phyloP scores from a whole-genome alignment of 495 filamentous ascomycete genomes.

The Penicillium waksmanii region DNA sequence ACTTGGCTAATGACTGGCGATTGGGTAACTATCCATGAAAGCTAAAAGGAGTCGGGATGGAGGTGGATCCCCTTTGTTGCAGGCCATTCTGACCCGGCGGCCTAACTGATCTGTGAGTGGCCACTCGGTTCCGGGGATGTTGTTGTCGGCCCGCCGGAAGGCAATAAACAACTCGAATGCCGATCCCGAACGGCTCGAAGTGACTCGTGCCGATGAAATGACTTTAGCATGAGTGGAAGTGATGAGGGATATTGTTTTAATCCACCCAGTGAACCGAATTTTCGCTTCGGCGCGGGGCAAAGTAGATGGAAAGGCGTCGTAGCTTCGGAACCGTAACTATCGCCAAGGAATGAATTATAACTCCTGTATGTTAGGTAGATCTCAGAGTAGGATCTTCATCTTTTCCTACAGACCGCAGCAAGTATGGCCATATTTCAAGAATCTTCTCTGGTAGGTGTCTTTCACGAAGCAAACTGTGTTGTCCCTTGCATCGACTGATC shows the following conservation, averaged over 20 bases:
- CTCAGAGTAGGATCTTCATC: not conserved
- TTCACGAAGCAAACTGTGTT: not conserved
- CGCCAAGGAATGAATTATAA: not conserved
- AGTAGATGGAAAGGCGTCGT: not conserved
- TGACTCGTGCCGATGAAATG: not conserved
- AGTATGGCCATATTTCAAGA: not conserved
- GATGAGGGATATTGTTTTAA: not conserved
- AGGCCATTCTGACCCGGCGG: conserved; percentile 14
- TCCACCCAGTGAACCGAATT: not conserved
- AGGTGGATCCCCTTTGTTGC: not conserved
- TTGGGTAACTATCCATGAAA: not conserved
- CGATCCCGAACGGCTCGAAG: not conserved
- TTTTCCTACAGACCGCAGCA: not conserved
- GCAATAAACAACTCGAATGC: not conserved
- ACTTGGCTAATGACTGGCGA: not conserved
- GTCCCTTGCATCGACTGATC: not conserved
- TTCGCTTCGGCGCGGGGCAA: not conserved
- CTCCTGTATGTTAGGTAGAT: not conserved
- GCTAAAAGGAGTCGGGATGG: conserved; percentile 5
- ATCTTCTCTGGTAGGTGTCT: not conserved
- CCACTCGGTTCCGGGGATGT: conserved; percentile 5
- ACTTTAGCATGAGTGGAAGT: not conserved
- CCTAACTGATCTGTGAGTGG: not conserved
- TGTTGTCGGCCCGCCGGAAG: not conserved
- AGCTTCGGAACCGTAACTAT: not conserved